Evolutionary conservation across 169 alveolate species (phyloP).

Genomic region (Plasmodium relictum): DNA sequence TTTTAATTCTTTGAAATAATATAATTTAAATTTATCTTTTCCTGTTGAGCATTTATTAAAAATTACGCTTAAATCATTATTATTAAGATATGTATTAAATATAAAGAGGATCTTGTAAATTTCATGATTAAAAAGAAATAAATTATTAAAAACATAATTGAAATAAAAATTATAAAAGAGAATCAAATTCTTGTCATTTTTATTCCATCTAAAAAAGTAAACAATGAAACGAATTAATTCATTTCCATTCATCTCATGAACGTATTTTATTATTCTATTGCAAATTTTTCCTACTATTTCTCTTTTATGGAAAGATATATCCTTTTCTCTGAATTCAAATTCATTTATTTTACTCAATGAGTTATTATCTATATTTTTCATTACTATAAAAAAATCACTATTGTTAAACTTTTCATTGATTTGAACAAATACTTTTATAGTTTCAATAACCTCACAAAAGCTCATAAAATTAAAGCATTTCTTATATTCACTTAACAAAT

Average conservation of each 20-base stretch:
- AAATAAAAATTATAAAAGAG: slow-evolving; percentile 67
- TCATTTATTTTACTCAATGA: slow-evolving; percentile 38
- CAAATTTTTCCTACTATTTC: slow-evolving; percentile 69
- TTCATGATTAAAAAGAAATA: slow-evolving; percentile 52
- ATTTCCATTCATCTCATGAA: slow-evolving; percentile 71
- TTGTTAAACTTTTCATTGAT: slow-evolving; percentile 33
- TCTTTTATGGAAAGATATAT: slow-evolving; percentile 47
- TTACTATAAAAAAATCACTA: slow-evolving; percentile 35
- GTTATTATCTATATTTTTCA: slow-evolving; percentile 37
- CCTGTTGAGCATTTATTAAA: slow-evolving; percentile 28
- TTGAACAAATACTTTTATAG: slow-evolving; percentile 53
- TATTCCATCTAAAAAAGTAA: slow-evolving; percentile 70
- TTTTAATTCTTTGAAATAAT: slow-evolving; percentile 35
- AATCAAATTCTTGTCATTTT: slow-evolving; percentile 40
- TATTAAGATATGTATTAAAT: slow-evolving; percentile 54
- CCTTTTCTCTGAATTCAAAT: slow-evolving; percentile 58
- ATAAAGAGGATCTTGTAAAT: slow-evolving; percentile 56
- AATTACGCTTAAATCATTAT: slow-evolving; percentile 14
- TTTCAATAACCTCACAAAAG: slow-evolving; percentile 38
- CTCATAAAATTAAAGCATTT: slow-evolving; percentile 56
- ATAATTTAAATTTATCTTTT: slow-evolving; percentile 12
- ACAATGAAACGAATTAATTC: slow-evolving; percentile 66
- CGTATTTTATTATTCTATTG: slow-evolving; percentile 37
- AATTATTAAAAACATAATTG: slow-evolving; percentile 53
- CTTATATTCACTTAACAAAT: slow-evolving; percentile 53